Base-by-base conservation (phyloP, 176 grass and related monocot species). In the Pontederia crassipes region DNA sequence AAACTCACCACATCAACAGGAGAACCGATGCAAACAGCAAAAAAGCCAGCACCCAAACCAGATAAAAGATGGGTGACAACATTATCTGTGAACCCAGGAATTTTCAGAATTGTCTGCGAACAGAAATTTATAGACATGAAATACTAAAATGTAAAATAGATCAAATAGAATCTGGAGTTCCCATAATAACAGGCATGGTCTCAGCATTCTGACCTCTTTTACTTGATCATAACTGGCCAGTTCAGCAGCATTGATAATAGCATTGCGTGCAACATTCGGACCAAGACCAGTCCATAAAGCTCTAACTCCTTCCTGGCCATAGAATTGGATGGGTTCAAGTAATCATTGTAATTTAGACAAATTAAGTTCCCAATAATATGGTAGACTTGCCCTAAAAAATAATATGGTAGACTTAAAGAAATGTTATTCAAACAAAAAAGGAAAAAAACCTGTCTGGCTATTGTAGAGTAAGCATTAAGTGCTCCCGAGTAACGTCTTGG, bases 161-260 rank as follows among this genome's bases (percentile, higher is more conserved):
- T 10, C 11, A 15, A 18, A 17, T 18, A 46, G 10, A 46, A 57
- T 20, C 24, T 24, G 15, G 53, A 46, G 10, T 27, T 56, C n/a
- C 14, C 56, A 11, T 12, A 32, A 46, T 60, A 8, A 59, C 24
- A 59, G 28, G 20, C 20, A 16, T 13, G 27, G 32, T 60, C 12
- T 11, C 4, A 47, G 64, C 40, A 20, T 13, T 14, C 0, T 65
- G 14, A 91, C 81, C 84, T 97, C 81, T 75, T 97, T 97, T 20
- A 92, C 88, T 91, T 97, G 79, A 78, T 97, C 93, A 81, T 91
- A 97, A 53, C 87, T 91, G 27, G 93, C 93, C 75, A 97, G 57
- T 61, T 97, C 87, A n/a, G 93, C 84, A 81, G 81, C 84, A 49
- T 97, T 97, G 50, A 97, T 88, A 77, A 97, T 92, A 18, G 60